A percentile compares a stretch with the other conserved stretches of the same genome.
Evolutionary conservation across 2,329 filamentous ascomycete species (phyloP).

Genomic region (Stagonosporopsis rhizophila): DNA sequence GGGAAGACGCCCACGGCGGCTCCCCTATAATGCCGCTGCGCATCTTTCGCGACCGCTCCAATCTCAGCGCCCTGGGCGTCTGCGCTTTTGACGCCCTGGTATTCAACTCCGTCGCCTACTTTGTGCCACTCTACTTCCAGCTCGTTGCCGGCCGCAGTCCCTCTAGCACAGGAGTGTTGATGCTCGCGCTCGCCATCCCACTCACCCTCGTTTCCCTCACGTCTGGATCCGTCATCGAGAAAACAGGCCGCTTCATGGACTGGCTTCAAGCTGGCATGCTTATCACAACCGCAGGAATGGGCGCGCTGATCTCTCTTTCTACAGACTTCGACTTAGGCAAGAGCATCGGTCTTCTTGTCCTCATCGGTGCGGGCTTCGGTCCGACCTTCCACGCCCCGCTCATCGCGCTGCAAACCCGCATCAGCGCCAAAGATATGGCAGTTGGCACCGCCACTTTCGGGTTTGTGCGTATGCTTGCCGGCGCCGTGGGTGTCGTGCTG

Average conservation of each 20-base stretch:
- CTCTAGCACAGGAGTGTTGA: slow-evolving; percentile 63
- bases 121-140: slow-evolving; percentile 78
- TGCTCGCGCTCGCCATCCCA: slow-evolving; percentile 64
- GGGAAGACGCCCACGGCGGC: slow-evolving; percentile 66
- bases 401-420: slow-evolving; percentile 64
- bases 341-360: slow-evolving; percentile 58
- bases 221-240: slow-evolving; percentile 56
- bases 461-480: slow-evolving; percentile 56
- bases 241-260: slow-evolving; percentile 52
- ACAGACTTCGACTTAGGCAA: slow-evolving; percentile 23
- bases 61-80: slow-evolving; percentile 62
- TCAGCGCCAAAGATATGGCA: slow-evolving; percentile 61
- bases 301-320: slow-evolving; percentile 39
- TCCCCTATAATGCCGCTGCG: slow-evolving; percentile 73
- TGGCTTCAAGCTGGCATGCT: slow-evolving; percentile 42
- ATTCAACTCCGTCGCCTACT: slow-evolving; percentile 73
- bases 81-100: slow-evolving; percentile 61
- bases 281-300: slow-evolving; percentile 45
- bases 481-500: slow-evolving; percentile 57
- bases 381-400: slow-evolving; percentile 63
- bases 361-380: slow-evolving; percentile 60
- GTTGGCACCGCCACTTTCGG: slow-evolving; percentile 60
- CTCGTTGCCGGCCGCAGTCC: slow-evolving; percentile 67
- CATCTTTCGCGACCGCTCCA: slow-evolving; percentile 66
- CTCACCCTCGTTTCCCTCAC: slow-evolving; percentile 56